These are phyloP conservation scores for Cercospora janseana DNA, from an alignment of 2,329 filamentous ascomycete species.

Conservation along the genomic window DNA sequence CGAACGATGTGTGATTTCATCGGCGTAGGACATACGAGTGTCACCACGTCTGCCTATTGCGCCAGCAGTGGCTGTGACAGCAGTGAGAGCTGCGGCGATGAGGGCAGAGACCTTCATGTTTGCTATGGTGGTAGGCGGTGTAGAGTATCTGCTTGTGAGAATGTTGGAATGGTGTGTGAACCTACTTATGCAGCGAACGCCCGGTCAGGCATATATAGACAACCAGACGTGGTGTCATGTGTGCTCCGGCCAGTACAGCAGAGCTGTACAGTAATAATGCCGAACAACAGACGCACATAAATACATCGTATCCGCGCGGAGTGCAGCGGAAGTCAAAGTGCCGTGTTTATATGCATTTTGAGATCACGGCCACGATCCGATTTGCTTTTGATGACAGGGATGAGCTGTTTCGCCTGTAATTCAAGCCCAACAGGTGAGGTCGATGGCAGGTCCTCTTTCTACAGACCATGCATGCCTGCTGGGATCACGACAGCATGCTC, in stretches of 20 bases:
- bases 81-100: background rate
- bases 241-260: too few species aligned
- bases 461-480: background rate
- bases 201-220: too few species aligned
- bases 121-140: background rate
- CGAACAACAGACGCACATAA: too few species aligned
- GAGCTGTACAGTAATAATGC: too few species aligned
- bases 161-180: too few species aligned
- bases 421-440: background rate
- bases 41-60: background rate
- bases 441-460: background rate
- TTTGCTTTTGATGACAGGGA: background rate
- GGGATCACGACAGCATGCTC: too few species aligned
- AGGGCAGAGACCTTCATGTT: background rate
- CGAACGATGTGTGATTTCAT: too few species aligned
- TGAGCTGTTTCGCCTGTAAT: background rate
- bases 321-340: background rate
- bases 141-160: too few species aligned
- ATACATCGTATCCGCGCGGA: background rate
- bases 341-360: background rate
- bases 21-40: too few species aligned
- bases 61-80: background rate
- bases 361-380: background rate
- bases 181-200: too few species aligned
- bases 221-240: too few species aligned